Percentiles rank a stretch among this genome's conserved stretches.
phyloP scores from a whole-genome alignment of 2,329 filamentous ascomycete species.

The Lasiodiplodia sp. region DNA sequence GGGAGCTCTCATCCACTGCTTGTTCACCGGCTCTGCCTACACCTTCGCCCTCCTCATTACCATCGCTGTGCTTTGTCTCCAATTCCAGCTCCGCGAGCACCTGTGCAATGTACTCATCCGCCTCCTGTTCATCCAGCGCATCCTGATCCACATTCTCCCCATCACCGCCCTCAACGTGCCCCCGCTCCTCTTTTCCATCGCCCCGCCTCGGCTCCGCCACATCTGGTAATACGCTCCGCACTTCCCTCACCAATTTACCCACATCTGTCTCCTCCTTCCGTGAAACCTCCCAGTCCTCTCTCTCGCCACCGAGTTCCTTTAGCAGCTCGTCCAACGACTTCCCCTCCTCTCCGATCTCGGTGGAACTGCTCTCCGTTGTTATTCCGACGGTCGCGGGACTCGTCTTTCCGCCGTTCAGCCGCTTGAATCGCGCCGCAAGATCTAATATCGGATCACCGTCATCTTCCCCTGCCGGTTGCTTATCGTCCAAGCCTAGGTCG shows the following conservation, averaged over 20 bases:
- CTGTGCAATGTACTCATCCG: conserved; percentile 55
- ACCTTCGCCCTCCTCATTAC: background rate
- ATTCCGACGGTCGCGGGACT: background rate
- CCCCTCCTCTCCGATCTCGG: conserved; percentile 42
- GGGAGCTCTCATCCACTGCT: background rate
- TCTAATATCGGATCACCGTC: conserved; percentile 35
- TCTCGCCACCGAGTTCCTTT: conserved; percentile 46
- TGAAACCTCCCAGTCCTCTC: conserved; percentile 49
- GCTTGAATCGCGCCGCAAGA: conserved; percentile 48
- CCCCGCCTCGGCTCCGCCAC: conserved; percentile 33
- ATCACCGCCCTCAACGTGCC: conserved; percentile 29
- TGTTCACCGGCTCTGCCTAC: background rate
- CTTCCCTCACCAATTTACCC: conserved; percentile 50
- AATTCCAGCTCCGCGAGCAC: conserved; percentile 57
- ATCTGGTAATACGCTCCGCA: conserved; percentile 48
- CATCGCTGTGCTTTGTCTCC: conserved; percentile 47
- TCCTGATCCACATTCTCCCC: conserved; percentile 30
- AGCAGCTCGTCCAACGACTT: conserved; percentile 57
- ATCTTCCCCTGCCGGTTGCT: conserved; percentile 31
- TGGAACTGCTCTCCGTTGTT: background rate
- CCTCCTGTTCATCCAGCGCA: conserved; percentile 42
- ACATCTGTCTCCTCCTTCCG: conserved; percentile 52
- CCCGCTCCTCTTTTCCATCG: conserved; percentile 11
- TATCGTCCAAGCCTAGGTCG: conserved; percentile 19
- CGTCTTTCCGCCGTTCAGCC: conserved; percentile 34